Base-by-base conservation (phyloP, 331 rosid genomes). In the Quercus phellos region DNA sequence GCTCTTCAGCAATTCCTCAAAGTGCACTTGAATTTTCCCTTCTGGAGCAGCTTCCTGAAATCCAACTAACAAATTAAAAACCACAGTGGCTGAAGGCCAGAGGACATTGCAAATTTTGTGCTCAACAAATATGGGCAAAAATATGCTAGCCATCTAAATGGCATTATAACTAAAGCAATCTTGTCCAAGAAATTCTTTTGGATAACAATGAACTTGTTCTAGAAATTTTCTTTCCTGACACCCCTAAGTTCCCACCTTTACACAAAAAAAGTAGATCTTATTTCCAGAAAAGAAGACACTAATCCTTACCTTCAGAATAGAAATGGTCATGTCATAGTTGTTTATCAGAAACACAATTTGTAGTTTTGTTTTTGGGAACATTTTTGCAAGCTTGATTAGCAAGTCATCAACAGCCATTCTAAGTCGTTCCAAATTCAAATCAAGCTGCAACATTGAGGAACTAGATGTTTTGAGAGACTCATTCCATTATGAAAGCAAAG, bases 341-440 rank as follows among this genome's bases (percentile, higher is more conserved):
- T 94, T 92, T 74, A 94, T 91, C 84, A 94, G 93, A 91, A 94
- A 94, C 76, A 92, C 94, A 1, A 89, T 94, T 64, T 94, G 99
- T 17, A 77, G 84, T 82, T 94, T 94, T 50, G 92, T 80, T 83
- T 81, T 94, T 50, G 90, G 78, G 84, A 94, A 94, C 79, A 84
- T 81, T 90, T 84, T 94, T 10, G 97, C 96, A 81, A 94, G 98
- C 97, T 94, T 94, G 88, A 90, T 92, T 78, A 94, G 91, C 80
- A 94, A 90, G 82, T 92, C 98, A 55, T 90, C 97, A 79, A 92
- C 80, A 79, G 99, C 98, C 99, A 94, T 94, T 85, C 99, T 91
- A 75, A 94, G 87, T 72, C 99, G 88, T 80, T 92, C 98, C 89
- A 90, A 73, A 73, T 88, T 94, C 83, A 94, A 78, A 8, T 92